Evolutionary conservation across 768 basidiomycete genomes (phyloP), one percentile per base, ranked within the genome.

Genomic region (Lactarius quietus): DNA sequence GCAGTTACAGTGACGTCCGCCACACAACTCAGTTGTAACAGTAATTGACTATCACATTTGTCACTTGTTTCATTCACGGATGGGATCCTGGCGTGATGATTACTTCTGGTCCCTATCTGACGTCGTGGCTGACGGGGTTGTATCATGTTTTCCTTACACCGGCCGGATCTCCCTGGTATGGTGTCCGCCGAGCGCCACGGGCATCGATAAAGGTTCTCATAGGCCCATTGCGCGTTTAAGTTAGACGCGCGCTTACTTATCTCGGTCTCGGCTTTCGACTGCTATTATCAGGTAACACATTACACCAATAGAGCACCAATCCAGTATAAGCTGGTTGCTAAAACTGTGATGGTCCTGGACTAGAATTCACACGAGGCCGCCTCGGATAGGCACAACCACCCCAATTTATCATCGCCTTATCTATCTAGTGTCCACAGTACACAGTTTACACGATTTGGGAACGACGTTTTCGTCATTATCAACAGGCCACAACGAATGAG

Each of bases 321-420:
- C 61, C 56, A 62, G 61, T 66, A 60, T n/a, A 55, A 39, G 26
- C 28, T 33, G 28, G 31, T 36, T 52, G 26, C 31, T 62, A 54
- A 58, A n/a, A 45, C 43, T 26, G 39, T 66, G 65, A 66, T 66
- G 51, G 52, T 53, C 52, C 56, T n/a, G 36, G 57, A 41, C 39
- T 66, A 59, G 51, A 57, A 57, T 45, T 35, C 31, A 28, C 57
- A 54, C 61, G 61, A 54, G 61, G 61, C 51, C 59, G 36, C 29
- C 6, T 62, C 51, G 51, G 56, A 57, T 53, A 58, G 56, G 29
- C 20, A 51, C 48, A 17, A 51, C 48, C 48, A 26, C 48, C 48
- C 4, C 39, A 58, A 58, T 62, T 45, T 61, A 59, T 66, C 65
- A 53, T 62, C 61, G 58, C 59, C 8, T 29, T 12, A 54, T 36